phyloP scores from a whole-genome alignment of 306 rosid species.

The Cucurbita argyrosperma region DNA sequence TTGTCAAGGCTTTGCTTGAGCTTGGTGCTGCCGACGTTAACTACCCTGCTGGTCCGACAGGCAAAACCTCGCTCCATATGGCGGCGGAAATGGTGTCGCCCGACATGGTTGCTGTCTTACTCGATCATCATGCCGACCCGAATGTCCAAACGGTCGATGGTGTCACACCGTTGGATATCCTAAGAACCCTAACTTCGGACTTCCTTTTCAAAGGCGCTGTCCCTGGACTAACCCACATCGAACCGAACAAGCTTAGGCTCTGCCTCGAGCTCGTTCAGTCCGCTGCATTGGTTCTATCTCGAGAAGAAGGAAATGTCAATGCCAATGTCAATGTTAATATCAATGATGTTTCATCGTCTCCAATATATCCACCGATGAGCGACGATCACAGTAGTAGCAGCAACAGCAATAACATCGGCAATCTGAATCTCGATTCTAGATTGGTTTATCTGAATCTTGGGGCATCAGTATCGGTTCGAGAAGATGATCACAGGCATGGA shows the following conservation, averaged over 20 bases:
- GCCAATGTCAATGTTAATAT: conserved; percentile 4
- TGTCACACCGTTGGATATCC: conserved; percentile 66
- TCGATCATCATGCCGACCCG: conserved; percentile 97
- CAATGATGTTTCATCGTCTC: conserved; percentile 24
- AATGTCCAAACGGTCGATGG: conserved; percentile 80
- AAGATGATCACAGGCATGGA: conserved; percentile 29
- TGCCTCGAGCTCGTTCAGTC: conserved; percentile 96
- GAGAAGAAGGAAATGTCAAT: conserved; percentile 56
- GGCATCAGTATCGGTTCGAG: conserved; percentile 33
- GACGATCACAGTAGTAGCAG: conserved; percentile 37
- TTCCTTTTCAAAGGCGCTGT: conserved; percentile 96
- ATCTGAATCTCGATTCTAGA: conserved; percentile 63
- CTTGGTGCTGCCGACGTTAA: conserved; percentile 94
- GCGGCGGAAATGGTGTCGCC: conserved; percentile 96
- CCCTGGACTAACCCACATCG: conserved; percentile 84
- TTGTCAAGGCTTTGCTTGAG: conserved; percentile 77
- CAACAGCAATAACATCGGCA: conserved; percentile 53
- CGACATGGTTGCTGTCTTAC: conserved; percentile 92
- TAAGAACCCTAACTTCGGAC: conserved; percentile 97
- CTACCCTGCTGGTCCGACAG: conserved; percentile 57
- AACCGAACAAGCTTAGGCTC: conserved; percentile 79
- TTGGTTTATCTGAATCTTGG: conserved; percentile 89
- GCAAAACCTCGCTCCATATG: conserved; percentile 73
- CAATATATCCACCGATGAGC: conserved; percentile 42
- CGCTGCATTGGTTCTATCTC: conserved; percentile 78